These are phyloP conservation scores for Lactarius tabidus DNA, from an alignment of 768 basidiomycete species.

Conservation along the genomic window DNA sequence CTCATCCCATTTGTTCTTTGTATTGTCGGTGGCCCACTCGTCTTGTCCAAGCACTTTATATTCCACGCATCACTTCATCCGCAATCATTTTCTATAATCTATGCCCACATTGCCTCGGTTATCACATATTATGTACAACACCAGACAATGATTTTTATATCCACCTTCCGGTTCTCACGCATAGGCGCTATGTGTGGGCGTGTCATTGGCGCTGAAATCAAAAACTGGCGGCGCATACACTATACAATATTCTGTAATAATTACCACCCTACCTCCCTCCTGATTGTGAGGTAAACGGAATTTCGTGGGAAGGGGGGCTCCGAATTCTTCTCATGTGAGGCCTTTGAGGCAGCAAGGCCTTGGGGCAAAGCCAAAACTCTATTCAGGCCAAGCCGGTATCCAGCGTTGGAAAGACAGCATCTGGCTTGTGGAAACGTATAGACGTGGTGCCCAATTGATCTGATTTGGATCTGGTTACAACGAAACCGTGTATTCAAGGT, in stretches of 20 bases:
- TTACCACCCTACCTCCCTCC: background rate
- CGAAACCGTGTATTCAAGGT: no score
- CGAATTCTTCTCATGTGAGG: no score
- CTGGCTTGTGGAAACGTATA: no score
- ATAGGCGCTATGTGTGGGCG: constrained; percentile 9
- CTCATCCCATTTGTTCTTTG: constrained; percentile 5
- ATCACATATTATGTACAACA: constrained; percentile 21
- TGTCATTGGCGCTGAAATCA: constrained; percentile 2
- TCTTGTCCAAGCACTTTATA: constrained; percentile 12
- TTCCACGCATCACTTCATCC: constrained; percentile 17
- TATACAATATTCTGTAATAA: constrained; percentile 20
- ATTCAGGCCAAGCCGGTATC: no score
- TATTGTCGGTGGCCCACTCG: constrained; percentile 5
- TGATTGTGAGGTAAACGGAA: background rate
- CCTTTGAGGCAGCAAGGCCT: no score
- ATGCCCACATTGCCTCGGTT: constrained; percentile 20
- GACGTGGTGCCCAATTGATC: background rate
- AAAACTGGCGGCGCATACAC: constrained; percentile 4
- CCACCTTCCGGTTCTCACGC: constrained; percentile 1
- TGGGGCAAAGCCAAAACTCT: no score
- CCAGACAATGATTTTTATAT: constrained; percentile 12
- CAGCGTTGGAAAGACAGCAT: no score
- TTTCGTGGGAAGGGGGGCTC: no score
- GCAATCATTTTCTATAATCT: constrained; percentile 17
- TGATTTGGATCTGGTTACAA: background rate